Percentiles rank a stretch among this genome's conserved stretches.
Conservation (phyloP, 768 basidiomycete species). For the Boletus patriciae region DNA sequence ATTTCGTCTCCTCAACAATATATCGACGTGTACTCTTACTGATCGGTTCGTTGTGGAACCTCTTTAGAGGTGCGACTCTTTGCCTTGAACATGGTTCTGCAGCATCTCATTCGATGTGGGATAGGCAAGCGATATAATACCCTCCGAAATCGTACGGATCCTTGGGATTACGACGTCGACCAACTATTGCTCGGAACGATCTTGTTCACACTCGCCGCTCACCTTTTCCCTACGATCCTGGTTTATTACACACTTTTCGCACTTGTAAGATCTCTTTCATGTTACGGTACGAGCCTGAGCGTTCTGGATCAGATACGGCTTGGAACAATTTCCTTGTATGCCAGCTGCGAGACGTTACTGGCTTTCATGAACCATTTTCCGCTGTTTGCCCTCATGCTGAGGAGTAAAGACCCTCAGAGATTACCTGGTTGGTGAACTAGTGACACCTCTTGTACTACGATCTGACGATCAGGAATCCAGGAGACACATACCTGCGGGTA, state of each 20-base stretch:
- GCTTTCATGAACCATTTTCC: slow-evolving; percentile 92
- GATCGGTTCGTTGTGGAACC: slow-evolving; percentile 75
- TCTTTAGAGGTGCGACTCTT: slow-evolving; percentile 72
- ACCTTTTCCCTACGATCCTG: slow-evolving; percentile 81
- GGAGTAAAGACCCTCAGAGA: slow-evolving; percentile 79
- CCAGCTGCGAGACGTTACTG: slow-evolving; percentile 59
- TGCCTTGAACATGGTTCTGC: background rate
- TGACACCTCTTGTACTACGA: background rate
- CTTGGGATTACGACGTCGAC: slow-evolving; percentile 89
- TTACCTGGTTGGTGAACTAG: slow-evolving; percentile 60
- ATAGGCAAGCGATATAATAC: slow-evolving; percentile 88
- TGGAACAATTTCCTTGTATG: slow-evolving; percentile 57
- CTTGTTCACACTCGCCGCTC: slow-evolving; percentile 77
- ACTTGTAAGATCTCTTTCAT: slow-evolving; percentile 38
- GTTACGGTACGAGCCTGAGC: background rate
- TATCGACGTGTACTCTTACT: slow-evolving; percentile 61
- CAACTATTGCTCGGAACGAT: slow-evolving; percentile 94
- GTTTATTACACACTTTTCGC: slow-evolving; percentile 87
- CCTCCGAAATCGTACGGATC: slow-evolving; percentile 82
- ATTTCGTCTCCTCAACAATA: slow-evolving; percentile 58
- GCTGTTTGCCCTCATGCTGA: slow-evolving; percentile 81
- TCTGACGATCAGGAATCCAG: slow-evolving; percentile 13
- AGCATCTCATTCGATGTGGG: background rate
- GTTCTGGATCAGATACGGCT: slow-evolving; percentile 46
- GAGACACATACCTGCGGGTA: slow-evolving; percentile 28